These are phyloP conservation scores for Cladophialophora psammophila DNA, from an alignment of 2,329 filamentous ascomycete species.

Conservation along the genomic window DNA sequence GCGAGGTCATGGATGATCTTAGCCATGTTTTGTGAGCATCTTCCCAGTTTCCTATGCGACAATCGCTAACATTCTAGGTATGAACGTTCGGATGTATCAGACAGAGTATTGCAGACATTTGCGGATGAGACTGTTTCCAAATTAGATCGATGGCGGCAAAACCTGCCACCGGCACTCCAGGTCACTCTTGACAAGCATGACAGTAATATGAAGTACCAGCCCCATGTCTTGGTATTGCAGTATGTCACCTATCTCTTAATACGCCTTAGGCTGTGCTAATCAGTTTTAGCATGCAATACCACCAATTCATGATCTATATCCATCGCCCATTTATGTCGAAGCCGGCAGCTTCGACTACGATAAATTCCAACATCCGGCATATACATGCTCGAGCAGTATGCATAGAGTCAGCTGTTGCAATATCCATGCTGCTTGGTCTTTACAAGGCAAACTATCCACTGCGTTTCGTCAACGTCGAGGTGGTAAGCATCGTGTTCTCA, in stretches of 20 bases:
- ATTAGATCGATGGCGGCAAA: neutral
- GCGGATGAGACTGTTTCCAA: neutral
- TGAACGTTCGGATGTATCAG: neutral
- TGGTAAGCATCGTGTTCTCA: neutral
- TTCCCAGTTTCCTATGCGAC: neutral
- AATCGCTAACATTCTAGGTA: neutral
- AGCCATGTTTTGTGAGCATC: neutral
- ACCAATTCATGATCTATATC: neutral
- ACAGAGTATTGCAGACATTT: neutral
- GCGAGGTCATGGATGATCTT: neutral
- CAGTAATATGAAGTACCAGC: neutral
- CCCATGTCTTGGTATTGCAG: neutral
- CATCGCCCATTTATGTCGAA: neutral
- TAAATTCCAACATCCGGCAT: neutral
- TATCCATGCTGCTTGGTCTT: neutral
- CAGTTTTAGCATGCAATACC: neutral
- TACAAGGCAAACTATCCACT: neutral
- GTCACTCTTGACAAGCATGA: neutral
- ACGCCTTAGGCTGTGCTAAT: neutral
- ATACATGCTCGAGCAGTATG: neutral
- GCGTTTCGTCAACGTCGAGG: neutral
- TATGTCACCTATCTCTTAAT: neutral
- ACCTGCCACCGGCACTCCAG: neutral
- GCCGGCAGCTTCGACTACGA: neutral
- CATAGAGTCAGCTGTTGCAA: neutral